Conservation (phyloP, 1,139 yeast genomes). For the Magnusiomyces ingens region DNA sequence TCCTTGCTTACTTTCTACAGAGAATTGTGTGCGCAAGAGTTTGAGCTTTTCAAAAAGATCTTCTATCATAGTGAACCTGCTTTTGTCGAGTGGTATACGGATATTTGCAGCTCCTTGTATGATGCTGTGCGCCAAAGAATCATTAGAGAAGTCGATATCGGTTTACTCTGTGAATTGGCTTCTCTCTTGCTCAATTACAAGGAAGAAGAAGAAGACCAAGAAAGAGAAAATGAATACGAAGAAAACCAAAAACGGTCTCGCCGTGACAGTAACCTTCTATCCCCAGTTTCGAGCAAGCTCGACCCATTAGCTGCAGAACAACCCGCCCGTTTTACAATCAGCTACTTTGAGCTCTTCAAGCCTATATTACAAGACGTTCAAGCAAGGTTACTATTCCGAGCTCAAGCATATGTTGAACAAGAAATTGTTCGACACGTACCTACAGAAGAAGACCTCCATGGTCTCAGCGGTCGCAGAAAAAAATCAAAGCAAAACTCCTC, state of each 20-base stretch:
- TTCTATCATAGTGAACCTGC: constrained; percentile 37
- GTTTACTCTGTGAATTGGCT: constrained; percentile 66
- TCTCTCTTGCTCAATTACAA: constrained; percentile 64
- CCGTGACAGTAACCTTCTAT: background rate
- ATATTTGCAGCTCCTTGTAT: constrained; percentile 67
- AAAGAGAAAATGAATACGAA: constrained; percentile 8
- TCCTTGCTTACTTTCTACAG: constrained; percentile 35
- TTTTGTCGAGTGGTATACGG: constrained; percentile 52
- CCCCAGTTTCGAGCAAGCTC: background rate
- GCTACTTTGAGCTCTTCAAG: constrained; percentile 55
- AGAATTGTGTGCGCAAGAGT: constrained; percentile 58
- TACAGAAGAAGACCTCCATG: constrained; percentile 52
- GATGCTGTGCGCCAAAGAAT: constrained; percentile 60
- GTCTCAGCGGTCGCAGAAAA: constrained; percentile 44
- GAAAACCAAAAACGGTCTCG: constrained; percentile 2
- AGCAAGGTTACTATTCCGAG: constrained; percentile 68
- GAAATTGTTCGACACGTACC: constrained; percentile 64
- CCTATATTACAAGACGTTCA: constrained; percentile 75
- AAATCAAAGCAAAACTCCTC: constrained; percentile 8
- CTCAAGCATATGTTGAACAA: constrained; percentile 64
- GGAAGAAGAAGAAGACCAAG: constrained; percentile 42
- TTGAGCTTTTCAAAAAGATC: constrained; percentile 47
- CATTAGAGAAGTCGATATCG: constrained; percentile 61
- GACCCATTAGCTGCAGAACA: background rate
- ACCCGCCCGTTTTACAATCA: constrained; percentile 26